These are phyloP conservation scores for Fusarium sp. DNA, from an alignment of 2,329 filamentous ascomycete genomes.

Conservation along the genomic window DNA sequence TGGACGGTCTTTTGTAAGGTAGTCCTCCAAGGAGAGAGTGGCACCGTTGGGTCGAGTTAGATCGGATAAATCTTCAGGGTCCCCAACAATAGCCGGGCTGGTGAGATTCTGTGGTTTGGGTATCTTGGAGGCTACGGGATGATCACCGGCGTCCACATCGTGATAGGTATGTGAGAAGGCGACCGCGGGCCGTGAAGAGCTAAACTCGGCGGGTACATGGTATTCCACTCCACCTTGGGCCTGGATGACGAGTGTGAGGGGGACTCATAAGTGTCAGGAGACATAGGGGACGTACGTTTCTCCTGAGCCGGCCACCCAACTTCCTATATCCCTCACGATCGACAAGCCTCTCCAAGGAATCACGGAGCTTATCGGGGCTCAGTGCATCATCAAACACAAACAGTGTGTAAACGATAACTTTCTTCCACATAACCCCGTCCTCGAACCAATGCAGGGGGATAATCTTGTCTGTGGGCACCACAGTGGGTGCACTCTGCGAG, in stretches of 20 bases:
- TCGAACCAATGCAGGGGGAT: conserved; percentile 44
- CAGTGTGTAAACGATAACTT: conserved; percentile 40
- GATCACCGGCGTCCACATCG: neutral
- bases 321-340: conserved; percentile 6
- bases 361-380: conserved; percentile 1
- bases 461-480: conserved; percentile 30
- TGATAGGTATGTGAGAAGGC: conserved; percentile 1
- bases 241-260: neutral
- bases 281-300: neutral
- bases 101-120: neutral
- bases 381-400: conserved; percentile 45
- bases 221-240: neutral
- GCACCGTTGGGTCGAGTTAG: neutral
- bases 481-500: neutral
- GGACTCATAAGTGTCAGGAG: neutral
- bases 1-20: conserved; percentile 52
- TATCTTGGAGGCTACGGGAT: conserved; percentile 2
- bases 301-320: conserved; percentile 7
- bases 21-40: conserved; percentile 43
- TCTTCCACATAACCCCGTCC: conserved; percentile 38
- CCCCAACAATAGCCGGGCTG: conserved; percentile 2
- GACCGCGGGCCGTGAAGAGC: neutral
- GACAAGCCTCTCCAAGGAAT: neutral
- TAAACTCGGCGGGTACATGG: conserved; percentile 1
- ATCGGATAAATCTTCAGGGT: conserved; percentile 6